Percentiles rank a stretch among this genome's conserved stretches.
Conservation (phyloP, 306 rosid genomes). For the Cucurbita maxima region DNA sequence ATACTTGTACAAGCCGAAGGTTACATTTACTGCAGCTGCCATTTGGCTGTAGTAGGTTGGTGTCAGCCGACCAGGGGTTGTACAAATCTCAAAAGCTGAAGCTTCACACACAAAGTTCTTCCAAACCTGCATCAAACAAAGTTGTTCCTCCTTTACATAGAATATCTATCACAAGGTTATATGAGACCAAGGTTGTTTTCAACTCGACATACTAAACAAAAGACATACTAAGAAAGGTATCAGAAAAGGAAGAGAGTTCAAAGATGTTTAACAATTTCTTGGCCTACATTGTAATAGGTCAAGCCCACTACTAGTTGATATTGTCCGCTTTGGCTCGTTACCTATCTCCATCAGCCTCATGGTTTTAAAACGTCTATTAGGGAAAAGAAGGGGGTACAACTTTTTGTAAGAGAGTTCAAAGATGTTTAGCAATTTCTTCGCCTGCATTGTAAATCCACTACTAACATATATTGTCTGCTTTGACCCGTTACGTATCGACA, state of each 20-base stretch:
- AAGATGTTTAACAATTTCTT: not conserved
- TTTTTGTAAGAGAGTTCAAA: not conserved
- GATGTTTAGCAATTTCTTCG: not conserved
- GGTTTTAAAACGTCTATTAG: too few species aligned
- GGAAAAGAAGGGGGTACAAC: not conserved
- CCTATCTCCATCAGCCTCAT: too few species aligned
- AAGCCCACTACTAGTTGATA: too few species aligned
- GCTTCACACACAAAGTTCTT: conserved; percentile 13
- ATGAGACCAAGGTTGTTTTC: not conserved
- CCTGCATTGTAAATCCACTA: too few species aligned
- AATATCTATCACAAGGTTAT: not conserved
- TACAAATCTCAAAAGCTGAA: conserved; percentile 20
- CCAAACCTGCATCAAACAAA: conserved; percentile 19
- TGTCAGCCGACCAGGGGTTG: conserved; percentile 25
- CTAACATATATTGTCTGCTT: too few species aligned
- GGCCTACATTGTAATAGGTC: too few species aligned
- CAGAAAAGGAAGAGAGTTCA: not conserved
- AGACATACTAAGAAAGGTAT: not conserved
- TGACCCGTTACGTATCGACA: too few species aligned
- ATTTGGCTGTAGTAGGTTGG: conserved; percentile 21
- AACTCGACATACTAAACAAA: not conserved
- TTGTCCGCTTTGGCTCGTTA: too few species aligned
- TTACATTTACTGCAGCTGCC: conserved; percentile 18
- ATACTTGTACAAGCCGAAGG: conserved; percentile 10
- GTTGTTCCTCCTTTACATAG: not conserved